Base-by-base conservation (phyloP, 768 basidiomycete species). In the Phylloporus sp. region DNA sequence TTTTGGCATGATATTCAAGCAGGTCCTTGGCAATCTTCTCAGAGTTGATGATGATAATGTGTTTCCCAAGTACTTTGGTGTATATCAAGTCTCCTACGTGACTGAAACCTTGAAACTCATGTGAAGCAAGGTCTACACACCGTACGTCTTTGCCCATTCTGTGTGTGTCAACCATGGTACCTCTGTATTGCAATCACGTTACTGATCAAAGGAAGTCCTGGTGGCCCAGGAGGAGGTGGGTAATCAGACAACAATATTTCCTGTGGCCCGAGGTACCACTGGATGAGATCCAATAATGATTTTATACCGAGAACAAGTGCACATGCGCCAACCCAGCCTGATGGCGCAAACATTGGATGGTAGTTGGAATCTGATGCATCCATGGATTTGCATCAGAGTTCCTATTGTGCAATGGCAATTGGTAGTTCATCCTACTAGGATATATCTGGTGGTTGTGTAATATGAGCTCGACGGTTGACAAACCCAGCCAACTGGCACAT, bases 41-140 rank as follows among this genome's bases (percentile, higher is more conserved):
- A 12, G 71, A 71, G 58, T 72, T 80, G 36, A 82, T 54, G 49
- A 81, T 61, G 38, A 82, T 58, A 26, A 74, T 70, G 26, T 65
- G 63, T n/a, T 71, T 67, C 50, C 76, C 79, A 55, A 77, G 73
- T 7, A 76, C 64, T 27, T 67, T 70, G 42, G 78, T 75, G 20
- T 76, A 74, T 10, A 82, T 70, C 4, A 84, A 59, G 8, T 74
- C 64, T 1, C 76, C 72, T 76, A 35, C 16, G 12, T 8, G 18
- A 16, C 32, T 11, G 26, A 26, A 12, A 36, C 26, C 23, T n/a
- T n/a, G 16, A 28, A 31, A 18, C 5, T 16, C 36, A n/a, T 8
- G 22, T 7, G 23, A 39, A 31, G 44, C 6, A 16, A 23, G 2
- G 47, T 22, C 23, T 45, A 20, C 41, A 18, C 47, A 54, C 74